Conservation (phyloP, 192 early-diverging fungal species). For the Chytriomyces confervae region DNA sequence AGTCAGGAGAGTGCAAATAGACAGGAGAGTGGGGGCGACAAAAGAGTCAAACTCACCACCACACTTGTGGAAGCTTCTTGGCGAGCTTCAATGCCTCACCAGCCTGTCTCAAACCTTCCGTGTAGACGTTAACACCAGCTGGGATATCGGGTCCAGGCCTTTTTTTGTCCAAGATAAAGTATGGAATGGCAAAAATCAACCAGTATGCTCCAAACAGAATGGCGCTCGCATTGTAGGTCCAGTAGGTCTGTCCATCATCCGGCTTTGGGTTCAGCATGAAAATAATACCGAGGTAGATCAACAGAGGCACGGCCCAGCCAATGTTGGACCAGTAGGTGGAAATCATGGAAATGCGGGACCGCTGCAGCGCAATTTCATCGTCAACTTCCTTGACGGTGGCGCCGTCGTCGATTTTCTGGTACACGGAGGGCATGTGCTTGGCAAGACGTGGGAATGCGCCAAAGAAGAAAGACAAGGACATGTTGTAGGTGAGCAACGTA, state of each 20-base stretch:
- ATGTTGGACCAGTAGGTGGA: slow-evolving; percentile 56
- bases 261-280: slow-evolving; percentile 35
- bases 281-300: slow-evolving; percentile 42
- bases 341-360: slow-evolving; percentile 52
- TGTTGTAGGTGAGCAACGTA: slow-evolving; percentile 9
- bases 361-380: slow-evolving; percentile 37
- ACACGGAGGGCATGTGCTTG: slow-evolving; percentile 23
- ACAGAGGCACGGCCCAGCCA: slow-evolving; percentile 44
- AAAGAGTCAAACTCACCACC: slow-evolving; percentile 14
- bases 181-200: slow-evolving; percentile 47
- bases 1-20: too few species aligned
- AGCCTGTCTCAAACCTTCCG: slow-evolving; percentile 34
- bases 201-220: slow-evolving; percentile 44
- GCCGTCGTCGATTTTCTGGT: slow-evolving; percentile 26
- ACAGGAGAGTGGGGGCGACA: too few species aligned
- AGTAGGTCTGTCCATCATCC: slow-evolving; percentile 17
- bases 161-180: slow-evolving; percentile 45
- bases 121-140: slow-evolving; percentile 36
- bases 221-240: slow-evolving; percentile 22
- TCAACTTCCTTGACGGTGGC: slow-evolving; percentile 14
- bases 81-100: slow-evolving; percentile 36
- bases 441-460: slow-evolving; percentile 30
- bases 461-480: slow-evolving; percentile 31
- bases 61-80: slow-evolving; percentile 44
- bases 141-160: slow-evolving; percentile 51